Percentiles rank a stretch among this genome's conserved stretches.
These are phyloP conservation scores for Echinochloa phyllopogon DNA, from an alignment of 176 grass and related monocot genomes.

Conservation along the genomic window DNA sequence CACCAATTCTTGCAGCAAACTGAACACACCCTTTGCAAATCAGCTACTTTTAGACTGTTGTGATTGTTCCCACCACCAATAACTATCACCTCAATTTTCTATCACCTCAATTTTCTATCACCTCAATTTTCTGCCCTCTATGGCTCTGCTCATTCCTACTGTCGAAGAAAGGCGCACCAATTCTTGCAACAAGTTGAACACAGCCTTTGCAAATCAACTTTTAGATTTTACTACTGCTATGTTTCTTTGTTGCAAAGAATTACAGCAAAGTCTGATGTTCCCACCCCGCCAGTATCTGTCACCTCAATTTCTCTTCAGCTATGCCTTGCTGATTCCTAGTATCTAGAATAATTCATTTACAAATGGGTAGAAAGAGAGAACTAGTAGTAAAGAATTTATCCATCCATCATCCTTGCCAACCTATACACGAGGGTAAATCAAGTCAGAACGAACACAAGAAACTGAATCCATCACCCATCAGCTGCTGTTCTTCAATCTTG, in stretches of 20 bases:
- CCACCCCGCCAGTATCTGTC: neutral
- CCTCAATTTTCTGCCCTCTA: too few relatives aligned
- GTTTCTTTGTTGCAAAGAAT: neutral
- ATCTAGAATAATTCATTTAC: conserved; percentile 16
- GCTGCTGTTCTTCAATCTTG: conserved; percentile 21
- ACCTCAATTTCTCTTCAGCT: neutral
- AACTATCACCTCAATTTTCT: too few relatives aligned
- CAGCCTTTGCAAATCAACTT: neutral
- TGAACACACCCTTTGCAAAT: neutral
- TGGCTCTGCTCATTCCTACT: too few relatives aligned
- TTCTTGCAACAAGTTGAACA: neutral
- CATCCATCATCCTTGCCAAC: neutral
- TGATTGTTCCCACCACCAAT: too few relatives aligned
- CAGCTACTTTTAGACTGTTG: too few relatives aligned
- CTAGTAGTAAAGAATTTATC: neutral
- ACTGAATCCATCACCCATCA: neutral
- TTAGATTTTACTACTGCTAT: neutral
- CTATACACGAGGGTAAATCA: neutral
- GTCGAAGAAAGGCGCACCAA: too few relatives aligned
- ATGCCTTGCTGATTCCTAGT: neutral
- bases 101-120: too few relatives aligned
- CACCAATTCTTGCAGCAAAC: too few relatives aligned
- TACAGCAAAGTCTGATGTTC: neutral
- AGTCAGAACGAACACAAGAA: conserved; percentile 6
- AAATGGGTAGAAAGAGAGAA: neutral